These are phyloP conservation scores for Typha latifolia DNA, from an alignment of 176 grass and related monocot species.

Conservation along the genomic window DNA sequence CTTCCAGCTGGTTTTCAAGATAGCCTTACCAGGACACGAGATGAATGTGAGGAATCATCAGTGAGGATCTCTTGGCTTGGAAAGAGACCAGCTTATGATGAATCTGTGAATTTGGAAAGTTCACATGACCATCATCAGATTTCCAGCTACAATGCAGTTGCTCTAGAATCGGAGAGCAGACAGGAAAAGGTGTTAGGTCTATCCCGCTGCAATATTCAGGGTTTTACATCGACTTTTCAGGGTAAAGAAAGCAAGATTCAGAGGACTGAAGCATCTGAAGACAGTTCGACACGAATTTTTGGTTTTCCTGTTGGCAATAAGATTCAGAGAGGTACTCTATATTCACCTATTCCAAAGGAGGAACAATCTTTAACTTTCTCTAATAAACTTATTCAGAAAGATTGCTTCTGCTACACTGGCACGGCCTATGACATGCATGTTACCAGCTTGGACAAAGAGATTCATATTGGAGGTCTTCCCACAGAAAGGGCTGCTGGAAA, in stretches of 20 bases:
- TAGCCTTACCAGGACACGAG: conserved; percentile 11
- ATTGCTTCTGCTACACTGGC: background rate
- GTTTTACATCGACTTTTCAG: background rate
- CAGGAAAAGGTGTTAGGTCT: conserved; percentile 1
- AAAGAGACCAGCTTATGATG: conserved; percentile 8
- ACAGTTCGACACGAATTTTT: conserved; percentile 3
- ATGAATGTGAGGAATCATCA: conserved; percentile 15
- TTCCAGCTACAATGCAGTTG: conserved; percentile 9
- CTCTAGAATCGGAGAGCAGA: conserved; percentile 10
- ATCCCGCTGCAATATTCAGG: background rate
- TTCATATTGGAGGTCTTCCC: background rate
- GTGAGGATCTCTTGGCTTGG: conserved; percentile 10
- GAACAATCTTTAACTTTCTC: background rate
- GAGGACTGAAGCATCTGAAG: conserved; percentile 6
- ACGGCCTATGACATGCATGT: background rate
- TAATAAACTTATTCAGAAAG: background rate
- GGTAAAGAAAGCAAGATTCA: background rate
- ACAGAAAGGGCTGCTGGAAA: conserved; percentile 14
- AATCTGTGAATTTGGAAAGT: conserved; percentile 17
- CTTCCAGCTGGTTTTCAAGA: conserved; percentile 13
- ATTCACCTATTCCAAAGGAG: background rate
- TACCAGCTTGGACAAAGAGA: conserved; percentile 15
- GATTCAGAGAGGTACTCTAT: conserved; percentile 9
- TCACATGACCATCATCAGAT: conserved; percentile 23
- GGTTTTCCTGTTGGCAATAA: conserved; percentile 11